These are phyloP conservation scores for Solanum ossicruentum DNA, from an alignment of 257 asterid genomes.

Conservation along the genomic window DNA sequence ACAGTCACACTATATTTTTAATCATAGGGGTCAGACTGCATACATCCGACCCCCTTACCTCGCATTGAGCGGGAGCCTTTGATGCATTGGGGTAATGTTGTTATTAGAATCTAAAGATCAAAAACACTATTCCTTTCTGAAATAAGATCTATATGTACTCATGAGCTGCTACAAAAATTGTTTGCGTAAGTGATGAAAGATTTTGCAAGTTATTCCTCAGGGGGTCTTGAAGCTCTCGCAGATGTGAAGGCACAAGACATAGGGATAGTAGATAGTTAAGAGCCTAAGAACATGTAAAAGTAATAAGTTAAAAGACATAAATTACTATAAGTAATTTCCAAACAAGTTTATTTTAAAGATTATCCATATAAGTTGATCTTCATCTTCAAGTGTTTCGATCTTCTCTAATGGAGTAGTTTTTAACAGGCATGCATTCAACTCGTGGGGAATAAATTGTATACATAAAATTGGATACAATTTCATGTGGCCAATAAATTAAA, in stretches of 20 bases:
- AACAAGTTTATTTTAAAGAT: too few species aligned
- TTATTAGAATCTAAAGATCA: neutral
- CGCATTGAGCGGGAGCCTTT: too few species aligned
- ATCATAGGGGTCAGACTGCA: too few species aligned
- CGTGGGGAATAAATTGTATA: neutral
- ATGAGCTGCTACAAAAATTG: neutral
- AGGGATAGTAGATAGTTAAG: too few species aligned
- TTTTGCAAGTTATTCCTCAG: neutral
- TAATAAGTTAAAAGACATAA: too few species aligned
- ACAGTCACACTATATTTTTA: too few species aligned
- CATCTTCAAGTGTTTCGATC: neutral
- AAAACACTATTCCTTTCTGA: neutral
- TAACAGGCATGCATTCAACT: neutral
- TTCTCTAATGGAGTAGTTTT: neutral
- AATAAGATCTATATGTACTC: neutral
- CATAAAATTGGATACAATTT: neutral
- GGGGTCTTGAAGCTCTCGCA: neutral
- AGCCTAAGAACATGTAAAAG: too few species aligned
- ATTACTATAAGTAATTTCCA: too few species aligned
- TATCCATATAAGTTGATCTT: neutral
- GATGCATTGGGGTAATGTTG: too few species aligned
- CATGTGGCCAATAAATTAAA: neutral
- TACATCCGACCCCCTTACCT: too few species aligned
- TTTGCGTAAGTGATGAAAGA: neutral
- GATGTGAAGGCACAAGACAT: neutral